A percentile compares a stretch with the other conserved stretches of the same genome.
Conservation (phyloP, 495 filamentous ascomycete genomes). For the Aspergillus incahuasiensis region DNA sequence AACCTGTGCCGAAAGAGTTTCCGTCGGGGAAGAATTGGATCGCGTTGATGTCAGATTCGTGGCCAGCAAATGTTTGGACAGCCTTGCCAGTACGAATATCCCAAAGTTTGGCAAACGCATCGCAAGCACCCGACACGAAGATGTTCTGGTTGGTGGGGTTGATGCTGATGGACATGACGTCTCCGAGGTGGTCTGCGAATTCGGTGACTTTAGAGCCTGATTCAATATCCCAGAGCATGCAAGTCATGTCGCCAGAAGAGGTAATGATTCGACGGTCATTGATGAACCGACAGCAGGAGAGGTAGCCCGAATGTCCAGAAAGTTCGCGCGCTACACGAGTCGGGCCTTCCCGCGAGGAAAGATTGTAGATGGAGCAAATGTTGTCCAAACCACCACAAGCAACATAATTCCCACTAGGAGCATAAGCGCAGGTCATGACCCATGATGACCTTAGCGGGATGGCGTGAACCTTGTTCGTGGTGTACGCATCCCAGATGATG, state of each 20-base stretch:
- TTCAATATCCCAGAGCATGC: conserved; percentile 99
- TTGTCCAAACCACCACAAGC: conserved; percentile 98
- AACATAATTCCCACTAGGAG: conserved; percentile 96
- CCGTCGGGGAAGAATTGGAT: conserved; percentile 99
- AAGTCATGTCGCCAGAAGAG: conserved; percentile 98
- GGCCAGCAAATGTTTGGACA: conserved; percentile 95
- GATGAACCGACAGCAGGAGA: conserved; percentile 98
- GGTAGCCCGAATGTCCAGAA: conserved; percentile 94
- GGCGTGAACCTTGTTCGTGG: conserved; percentile 98
- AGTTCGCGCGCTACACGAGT: conserved; percentile 95
- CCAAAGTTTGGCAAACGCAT: conserved; percentile 98
- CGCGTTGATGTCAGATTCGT: conserved; percentile 98
- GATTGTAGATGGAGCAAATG: conserved; percentile 99
- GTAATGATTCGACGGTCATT: conserved; percentile 97
- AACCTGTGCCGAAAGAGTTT: conserved; percentile 97
- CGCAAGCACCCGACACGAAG: conserved; percentile 97
- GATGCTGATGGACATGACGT: conserved; percentile 99
- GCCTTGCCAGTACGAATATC: conserved; percentile 98
- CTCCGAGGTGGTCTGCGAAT: conserved; percentile 96
- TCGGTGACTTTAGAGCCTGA: conserved; percentile 95
- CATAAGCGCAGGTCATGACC: conserved; percentile 99
- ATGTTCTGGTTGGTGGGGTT: conserved; percentile 96
- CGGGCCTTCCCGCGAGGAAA: conserved; percentile 90
- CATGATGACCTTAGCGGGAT: conserved; percentile 97
- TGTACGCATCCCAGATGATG: conserved; percentile 99